A percentile compares a stretch with the other conserved stretches of the same genome.
Conservation (phyloP, 805 yeast genomes). For the Suhomyces canberraensis region DNA sequence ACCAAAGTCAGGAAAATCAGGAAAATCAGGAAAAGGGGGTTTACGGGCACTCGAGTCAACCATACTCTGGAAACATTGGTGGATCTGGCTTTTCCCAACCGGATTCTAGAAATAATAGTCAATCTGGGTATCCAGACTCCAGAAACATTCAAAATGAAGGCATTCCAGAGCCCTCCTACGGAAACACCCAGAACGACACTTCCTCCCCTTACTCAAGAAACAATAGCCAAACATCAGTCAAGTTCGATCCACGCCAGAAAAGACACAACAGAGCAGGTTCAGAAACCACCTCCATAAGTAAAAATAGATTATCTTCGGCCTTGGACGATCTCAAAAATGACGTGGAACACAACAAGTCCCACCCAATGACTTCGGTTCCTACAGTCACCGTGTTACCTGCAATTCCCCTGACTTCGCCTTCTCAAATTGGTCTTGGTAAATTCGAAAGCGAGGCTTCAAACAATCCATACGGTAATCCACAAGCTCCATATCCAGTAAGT, state of each 20-base stretch:
- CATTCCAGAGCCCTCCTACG: too few relatives aligned
- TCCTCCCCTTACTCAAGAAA: too few relatives aligned
- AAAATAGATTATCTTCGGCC: conserved; percentile 22
- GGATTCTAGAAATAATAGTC: conserved; percentile 3
- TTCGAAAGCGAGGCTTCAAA: conserved; percentile 6
- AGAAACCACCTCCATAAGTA: background rate
- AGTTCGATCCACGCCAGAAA: conserved; percentile 4
- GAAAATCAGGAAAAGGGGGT: too few relatives aligned
- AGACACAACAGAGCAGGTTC: background rate
- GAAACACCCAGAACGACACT: too few relatives aligned
- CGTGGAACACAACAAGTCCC: conserved; percentile 18
- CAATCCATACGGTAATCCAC: background rate
- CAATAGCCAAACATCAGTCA: background rate
- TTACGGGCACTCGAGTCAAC: too few relatives aligned
- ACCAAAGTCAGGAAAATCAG: too few relatives aligned
- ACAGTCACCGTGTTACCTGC: conserved; percentile 11
- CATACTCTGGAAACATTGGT: too few relatives aligned
- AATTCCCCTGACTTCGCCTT: conserved; percentile 13
- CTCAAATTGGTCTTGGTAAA: conserved; percentile 13
- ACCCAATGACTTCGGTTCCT: background rate
- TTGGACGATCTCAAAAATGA: conserved; percentile 29
- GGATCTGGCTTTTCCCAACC: too few relatives aligned
- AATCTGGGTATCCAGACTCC: background rate
- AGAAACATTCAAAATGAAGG: too few relatives aligned
- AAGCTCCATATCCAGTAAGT: conserved; percentile 3